phyloP scores from a whole-genome alignment of 2,329 filamentous ascomycete species.

The Leptographium lundbergii region DNA sequence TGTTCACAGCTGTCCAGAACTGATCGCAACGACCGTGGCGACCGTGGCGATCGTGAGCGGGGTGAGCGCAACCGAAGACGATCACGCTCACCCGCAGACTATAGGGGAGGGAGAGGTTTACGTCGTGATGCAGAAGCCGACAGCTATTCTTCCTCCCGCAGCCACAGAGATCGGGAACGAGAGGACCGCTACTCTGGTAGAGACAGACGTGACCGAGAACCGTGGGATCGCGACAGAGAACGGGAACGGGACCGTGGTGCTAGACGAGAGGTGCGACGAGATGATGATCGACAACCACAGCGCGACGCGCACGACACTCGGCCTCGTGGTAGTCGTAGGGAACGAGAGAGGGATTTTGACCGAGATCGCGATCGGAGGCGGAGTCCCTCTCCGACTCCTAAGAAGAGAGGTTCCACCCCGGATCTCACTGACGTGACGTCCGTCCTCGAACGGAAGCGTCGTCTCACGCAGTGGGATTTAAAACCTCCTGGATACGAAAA shows the following conservation, averaged over 20 bases:
- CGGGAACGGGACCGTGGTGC: slow-evolving; percentile 26
- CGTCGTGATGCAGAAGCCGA: slow-evolving; percentile 57
- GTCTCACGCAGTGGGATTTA: slow-evolving; percentile 98
- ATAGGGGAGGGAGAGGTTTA: slow-evolving; percentile 48
- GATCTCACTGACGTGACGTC: slow-evolving; percentile 81
- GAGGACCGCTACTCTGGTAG: slow-evolving; percentile 79
- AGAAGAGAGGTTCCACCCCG: slow-evolving; percentile 90
- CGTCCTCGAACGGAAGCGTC: slow-evolving; percentile 74
- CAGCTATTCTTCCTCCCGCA: slow-evolving; percentile 84
- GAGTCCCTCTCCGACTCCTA: slow-evolving; percentile 66
- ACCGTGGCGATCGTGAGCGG: slow-evolving; percentile 13
- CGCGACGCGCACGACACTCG: slow-evolving; percentile 24
- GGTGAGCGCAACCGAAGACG: slow-evolving; percentile 51
- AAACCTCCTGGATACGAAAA: slow-evolving; percentile 97
- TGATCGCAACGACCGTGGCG: slow-evolving; percentile 8
- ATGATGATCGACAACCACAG: slow-evolving; percentile 43
- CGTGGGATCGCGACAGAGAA: slow-evolving; percentile 54
- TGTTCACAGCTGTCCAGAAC: slow-evolving; percentile 15
- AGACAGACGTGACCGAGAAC: slow-evolving; percentile 53
- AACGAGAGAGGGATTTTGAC: slow-evolving; percentile 18
- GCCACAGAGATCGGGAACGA: slow-evolving; percentile 83
- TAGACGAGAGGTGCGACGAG: slow-evolving; percentile 46
- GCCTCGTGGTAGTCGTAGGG: slow-evolving; percentile 39
- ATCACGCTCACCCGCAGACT: slow-evolving; percentile 68
- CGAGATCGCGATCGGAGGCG: slow-evolving; percentile 47